Evolutionary conservation across 257 asterid species (phyloP), one percentile per base, ranked within the genome.

Genomic region (Prunella vulgaris): DNA sequence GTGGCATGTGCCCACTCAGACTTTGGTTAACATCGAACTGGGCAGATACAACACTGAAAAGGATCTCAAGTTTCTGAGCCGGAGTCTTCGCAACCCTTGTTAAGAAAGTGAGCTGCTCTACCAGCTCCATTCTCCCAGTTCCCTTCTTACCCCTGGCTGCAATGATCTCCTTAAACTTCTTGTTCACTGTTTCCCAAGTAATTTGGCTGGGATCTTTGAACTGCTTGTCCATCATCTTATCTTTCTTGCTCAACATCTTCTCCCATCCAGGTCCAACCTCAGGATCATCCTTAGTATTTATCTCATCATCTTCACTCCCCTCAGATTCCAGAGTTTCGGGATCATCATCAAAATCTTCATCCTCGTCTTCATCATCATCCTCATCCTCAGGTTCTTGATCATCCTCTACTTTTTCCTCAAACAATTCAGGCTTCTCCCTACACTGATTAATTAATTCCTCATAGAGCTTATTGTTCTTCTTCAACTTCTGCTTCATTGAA

Each of bases 131-230:
- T 73, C 85, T 90, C 40, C 96, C 99, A 0, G 99, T 93, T 13
- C 99, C 99, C 79, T 91, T 93, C 78, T 84, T 85, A 79, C 96
- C 97, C 80, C 97, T 89, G 28, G 87, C 95, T 68, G 99, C 87
- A 57, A 85, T 88, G 49, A 90, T 83, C 83, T 93, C 96, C 85
- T 86, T 93, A 77, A 90, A 93, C 80, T 89, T 89, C 82, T 89
- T 91, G 83, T 89, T 90, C 5, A 93, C 97, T 0, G 80, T 87
- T 62, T 93, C 99, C 99, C 99, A 93, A 0, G 97, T 90, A 69
- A 91, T 86, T 66, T 91, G 94, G 78, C 90, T 88, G 27, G 97
- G 95, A 58, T 89, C 96, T 82, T 83, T 86, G 40, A 90, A 90
- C 80, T 88, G 97, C 77, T 91, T 90, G 53, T 93, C 96, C 89